phyloP scores from a whole-genome alignment of 495 filamentous ascomycete species.

The Neurospora africana region DNA sequence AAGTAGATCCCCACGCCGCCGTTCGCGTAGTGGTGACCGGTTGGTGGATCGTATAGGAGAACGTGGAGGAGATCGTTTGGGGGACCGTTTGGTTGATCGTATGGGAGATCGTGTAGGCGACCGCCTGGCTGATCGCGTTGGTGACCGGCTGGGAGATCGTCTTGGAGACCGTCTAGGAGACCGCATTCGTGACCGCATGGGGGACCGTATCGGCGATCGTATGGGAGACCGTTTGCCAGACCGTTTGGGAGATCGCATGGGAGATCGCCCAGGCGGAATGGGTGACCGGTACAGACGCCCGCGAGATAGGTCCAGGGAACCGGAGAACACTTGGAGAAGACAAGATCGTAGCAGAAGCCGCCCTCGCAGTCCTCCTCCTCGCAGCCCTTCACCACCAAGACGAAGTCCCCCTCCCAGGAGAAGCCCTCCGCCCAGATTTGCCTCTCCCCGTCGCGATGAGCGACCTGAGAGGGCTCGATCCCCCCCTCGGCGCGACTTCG shows the following conservation, averaged over 20 bases:
- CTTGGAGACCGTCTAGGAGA: neutral
- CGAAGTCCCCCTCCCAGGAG: constrained; percentile 26
- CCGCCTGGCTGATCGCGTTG: constrained; percentile 29
- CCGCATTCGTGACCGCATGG: neutral
- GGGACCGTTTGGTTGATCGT: constrained; percentile 13
- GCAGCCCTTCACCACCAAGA: constrained; percentile 19
- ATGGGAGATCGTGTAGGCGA: constrained; percentile 24
- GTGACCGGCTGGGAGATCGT: constrained; percentile 12
- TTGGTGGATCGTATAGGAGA: constrained; percentile 12
- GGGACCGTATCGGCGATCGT: neutral
- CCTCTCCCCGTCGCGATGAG: constrained; percentile 34
- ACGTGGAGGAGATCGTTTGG: constrained; percentile 9
- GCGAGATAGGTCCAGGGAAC: constrained; percentile 22
- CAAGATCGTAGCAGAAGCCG: constrained; percentile 31
- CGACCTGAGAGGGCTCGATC: constrained; percentile 14
- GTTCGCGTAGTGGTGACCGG: constrained; percentile 20
- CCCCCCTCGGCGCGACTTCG: constrained; percentile 18
- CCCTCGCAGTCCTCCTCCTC: constrained; percentile 26
- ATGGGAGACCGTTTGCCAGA: neutral
- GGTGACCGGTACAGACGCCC: constrained; percentile 20
- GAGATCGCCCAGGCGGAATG: constrained; percentile 18
- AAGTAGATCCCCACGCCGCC: constrained; percentile 24
- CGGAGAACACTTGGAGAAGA: constrained; percentile 8
- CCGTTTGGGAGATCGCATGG: neutral
- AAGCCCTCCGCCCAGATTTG: constrained; percentile 22